Base-by-base conservation (phyloP, 768 basidiomycete genomes). In the Russula griseocarnosa region DNA sequence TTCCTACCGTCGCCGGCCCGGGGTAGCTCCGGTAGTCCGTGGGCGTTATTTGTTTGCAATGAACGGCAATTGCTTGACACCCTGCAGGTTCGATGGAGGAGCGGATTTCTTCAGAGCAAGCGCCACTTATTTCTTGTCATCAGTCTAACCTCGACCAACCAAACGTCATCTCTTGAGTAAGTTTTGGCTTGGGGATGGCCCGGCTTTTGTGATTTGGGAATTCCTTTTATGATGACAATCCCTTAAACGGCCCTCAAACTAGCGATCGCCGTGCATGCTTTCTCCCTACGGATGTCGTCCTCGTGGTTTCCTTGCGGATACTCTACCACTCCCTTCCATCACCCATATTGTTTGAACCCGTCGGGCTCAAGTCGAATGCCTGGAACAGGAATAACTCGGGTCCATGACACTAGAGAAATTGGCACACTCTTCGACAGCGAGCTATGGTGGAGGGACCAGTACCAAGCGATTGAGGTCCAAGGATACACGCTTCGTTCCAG, bases 401-500 rank as follows among this genome's bases (percentile, higher is more conserved):
- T 6, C 6, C 55, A 50, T 20, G 38, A 10, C 34, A 38, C 28
- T 18, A 53, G 56, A 22, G 46, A 60, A 26, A 32, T 60, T 30
- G 58, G 63, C 47, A 55, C 34, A 24, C 42, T 61, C 26, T 61
- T 63, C 38, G 49, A 36, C 30, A 60, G 54, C 44, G 63, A 65
- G 49, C 14, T 36, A 3, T 65, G 59, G 59, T 51, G 65, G 65
- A n/a, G 51, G 2, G 42, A 66, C 18, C 50, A 51, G 10, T 66
- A 66, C 55, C n/a, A 16, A 24, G 50, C 55, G 26, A 55, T 66
- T 5, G 61, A 62, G 38, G 50, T 1, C 11, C 52, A 52, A 24
- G 63, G 63, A 2, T 64, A 64, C 63, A 36, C 0, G 16, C 63
- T 64, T 53, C 56, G 61, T n/a, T 8, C 55, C 5, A 36, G 61